These are phyloP conservation scores for peach (Prunus persica) DNA, from an alignment of 306 rosid genomes.

Conservation along the genomic window Prunus_persica_NCBIv2 NC_034016.1:10150001-10150500, in stretches of 20 bases:
- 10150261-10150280: neutral
- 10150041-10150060: slow-evolving; percentile 10
- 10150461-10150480: neutral
- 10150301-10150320: neutral
- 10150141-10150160: slow-evolving; percentile 44
- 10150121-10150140: slow-evolving; percentile 25
- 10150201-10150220: neutral
- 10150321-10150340: neutral
- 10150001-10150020: slow-evolving; percentile 9
- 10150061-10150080: slow-evolving; percentile 48
- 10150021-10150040: neutral
- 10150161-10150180: slow-evolving; percentile 42
- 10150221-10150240: slow-evolving; percentile 20
- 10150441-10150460: neutral
- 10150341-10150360: neutral
- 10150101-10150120: slow-evolving; percentile 23
- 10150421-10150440: too few relatives aligned
- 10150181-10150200: slow-evolving; percentile 41
- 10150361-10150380: neutral
- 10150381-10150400: neutral
- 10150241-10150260: neutral
- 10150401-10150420: slow-evolving; percentile 1
- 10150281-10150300: neutral
- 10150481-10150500: neutral
- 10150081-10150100: slow-evolving; percentile 47